These are phyloP conservation scores for Actinomucor elegans DNA, from an alignment of 371 early-diverging fungal genomes.

Conservation along the genomic window DNA sequence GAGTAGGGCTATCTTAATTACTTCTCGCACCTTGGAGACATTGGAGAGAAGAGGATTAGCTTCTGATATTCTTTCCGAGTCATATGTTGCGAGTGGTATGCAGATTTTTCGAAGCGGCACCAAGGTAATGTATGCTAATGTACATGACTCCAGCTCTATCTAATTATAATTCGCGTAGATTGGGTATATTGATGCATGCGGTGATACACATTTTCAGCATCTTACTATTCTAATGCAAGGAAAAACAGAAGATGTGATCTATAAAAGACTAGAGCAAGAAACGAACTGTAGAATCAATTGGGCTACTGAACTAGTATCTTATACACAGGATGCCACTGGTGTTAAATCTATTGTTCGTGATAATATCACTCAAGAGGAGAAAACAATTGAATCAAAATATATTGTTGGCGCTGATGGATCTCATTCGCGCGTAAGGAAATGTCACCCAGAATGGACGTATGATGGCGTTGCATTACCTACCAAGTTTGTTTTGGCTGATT, in stretches of 20 bases:
- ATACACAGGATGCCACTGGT: slow-evolving; percentile 27
- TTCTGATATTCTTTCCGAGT: slow-evolving; percentile 25
- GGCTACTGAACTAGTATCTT: slow-evolving; percentile 27
- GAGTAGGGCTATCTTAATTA: slow-evolving; percentile 41
- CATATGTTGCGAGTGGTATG: slow-evolving; percentile 18
- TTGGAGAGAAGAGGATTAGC: slow-evolving; percentile 30
- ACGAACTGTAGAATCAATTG: slow-evolving; percentile 22
- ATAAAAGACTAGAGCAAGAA: neutral
- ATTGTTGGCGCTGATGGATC: slow-evolving; percentile 45
- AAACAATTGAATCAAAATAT: slow-evolving; percentile 21
- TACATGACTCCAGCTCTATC: neutral
- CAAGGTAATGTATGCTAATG: slow-evolving; percentile 12
- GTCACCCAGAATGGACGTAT: slow-evolving; percentile 29
- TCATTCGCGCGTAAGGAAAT: slow-evolving; percentile 40
- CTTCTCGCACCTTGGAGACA: slow-evolving; percentile 41
- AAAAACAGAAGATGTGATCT: slow-evolving; percentile 24
- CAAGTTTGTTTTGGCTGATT: slow-evolving; percentile 34
- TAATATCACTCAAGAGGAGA: neutral
- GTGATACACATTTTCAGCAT: slow-evolving; percentile 34
- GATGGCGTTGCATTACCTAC: slow-evolving; percentile 30
- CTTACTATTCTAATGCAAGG: slow-evolving; percentile 29
- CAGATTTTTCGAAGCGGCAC: slow-evolving; percentile 18
- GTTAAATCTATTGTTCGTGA: slow-evolving; percentile 20
- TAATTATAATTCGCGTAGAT: neutral
- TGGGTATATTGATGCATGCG: slow-evolving; percentile 14